Percentiles rank a stretch among this genome's conserved stretches.
Conservation (phyloP, 305 asterid species). For the Plantago coronopus region DNA sequence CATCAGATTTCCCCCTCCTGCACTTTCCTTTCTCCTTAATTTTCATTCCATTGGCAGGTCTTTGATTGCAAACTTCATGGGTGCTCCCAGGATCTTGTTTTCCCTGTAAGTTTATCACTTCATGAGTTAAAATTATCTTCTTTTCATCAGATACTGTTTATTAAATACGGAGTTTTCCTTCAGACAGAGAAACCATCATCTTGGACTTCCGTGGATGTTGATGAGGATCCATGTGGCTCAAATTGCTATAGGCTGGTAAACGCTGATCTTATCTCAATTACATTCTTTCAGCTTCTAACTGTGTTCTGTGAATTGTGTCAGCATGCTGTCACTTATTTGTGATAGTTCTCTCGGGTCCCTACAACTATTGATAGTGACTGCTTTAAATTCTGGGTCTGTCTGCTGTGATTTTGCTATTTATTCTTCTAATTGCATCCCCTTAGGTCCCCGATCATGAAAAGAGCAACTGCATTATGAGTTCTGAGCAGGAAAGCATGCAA, state of each 20-base stretch:
- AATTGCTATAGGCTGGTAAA: conserved; percentile 73
- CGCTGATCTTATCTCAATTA: conserved; percentile 1
- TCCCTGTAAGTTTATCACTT: conserved; percentile 57
- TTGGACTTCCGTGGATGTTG: conserved; percentile 51
- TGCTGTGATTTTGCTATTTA: conserved; percentile 3
- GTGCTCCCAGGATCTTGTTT: conserved; percentile 86
- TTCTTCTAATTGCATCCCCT: conserved; percentile 22
- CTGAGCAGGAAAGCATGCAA: conserved; percentile 37
- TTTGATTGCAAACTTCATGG: conserved; percentile 95
- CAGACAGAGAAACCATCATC: conserved; percentile 69
- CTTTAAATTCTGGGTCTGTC: too few species aligned
- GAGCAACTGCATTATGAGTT: conserved; percentile 32
- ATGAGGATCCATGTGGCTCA: conserved; percentile 68
- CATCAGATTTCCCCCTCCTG: conserved; percentile 15
- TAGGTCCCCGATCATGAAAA: conserved; percentile 50
- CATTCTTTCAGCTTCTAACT: conserved; percentile 12
- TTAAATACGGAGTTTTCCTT: conserved; percentile 22
- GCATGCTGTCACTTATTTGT: neutral
- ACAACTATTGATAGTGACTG: too few species aligned
- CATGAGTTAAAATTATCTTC: conserved; percentile 18
- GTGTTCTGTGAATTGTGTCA: conserved; percentile 8
- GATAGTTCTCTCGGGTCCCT: too few species aligned
- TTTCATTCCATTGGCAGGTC: conserved; percentile 47
- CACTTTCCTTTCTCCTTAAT: conserved; percentile 23
- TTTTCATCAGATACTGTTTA: conserved; percentile 21